Percentiles rank a stretch among this genome's conserved stretches.
Evolutionary conservation across 306 rosid genomes (phyloP).

Genomic region (Canavalia ensiformis): DNA sequence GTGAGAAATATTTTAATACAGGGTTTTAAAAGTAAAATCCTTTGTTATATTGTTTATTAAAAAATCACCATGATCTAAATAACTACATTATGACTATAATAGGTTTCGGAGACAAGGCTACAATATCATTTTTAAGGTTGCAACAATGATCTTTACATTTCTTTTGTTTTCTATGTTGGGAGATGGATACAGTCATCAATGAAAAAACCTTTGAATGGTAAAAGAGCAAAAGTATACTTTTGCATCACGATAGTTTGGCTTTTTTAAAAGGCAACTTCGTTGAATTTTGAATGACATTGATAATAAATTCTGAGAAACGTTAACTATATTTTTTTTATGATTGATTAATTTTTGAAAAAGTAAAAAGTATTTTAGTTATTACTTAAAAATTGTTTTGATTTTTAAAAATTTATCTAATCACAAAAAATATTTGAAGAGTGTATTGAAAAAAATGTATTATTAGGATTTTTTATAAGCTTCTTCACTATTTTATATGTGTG

Average conservation of each 20-base stretch:
- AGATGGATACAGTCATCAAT: not conserved
- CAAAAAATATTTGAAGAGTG: too few relatives aligned
- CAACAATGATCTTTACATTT: not conserved
- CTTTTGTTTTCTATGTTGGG: not conserved
- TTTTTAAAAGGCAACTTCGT: not conserved
- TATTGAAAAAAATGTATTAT: too few relatives aligned
- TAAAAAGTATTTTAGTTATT: too few relatives aligned
- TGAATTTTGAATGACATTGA: not conserved
- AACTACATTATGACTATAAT: not conserved
- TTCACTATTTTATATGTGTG: too few relatives aligned
- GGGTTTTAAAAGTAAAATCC: not conserved
- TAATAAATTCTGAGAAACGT: too few relatives aligned
- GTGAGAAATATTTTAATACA: not conserved
- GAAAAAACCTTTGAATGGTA: not conserved
- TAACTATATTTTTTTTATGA: too few relatives aligned
- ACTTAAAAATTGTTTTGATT: too few relatives aligned
- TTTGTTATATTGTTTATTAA: not conserved
- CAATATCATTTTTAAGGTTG: conserved; percentile 5
- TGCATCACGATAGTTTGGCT: not conserved
- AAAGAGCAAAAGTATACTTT: conserved; percentile 20
- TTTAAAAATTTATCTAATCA: too few relatives aligned
- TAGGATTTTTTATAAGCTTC: too few relatives aligned
- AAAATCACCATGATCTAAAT: conserved; percentile 9
- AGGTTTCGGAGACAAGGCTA: not conserved
- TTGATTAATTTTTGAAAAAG: too few relatives aligned